Base-by-base conservation (phyloP, 192 early-diverging fungal species). In the Backusella circina region DNA sequence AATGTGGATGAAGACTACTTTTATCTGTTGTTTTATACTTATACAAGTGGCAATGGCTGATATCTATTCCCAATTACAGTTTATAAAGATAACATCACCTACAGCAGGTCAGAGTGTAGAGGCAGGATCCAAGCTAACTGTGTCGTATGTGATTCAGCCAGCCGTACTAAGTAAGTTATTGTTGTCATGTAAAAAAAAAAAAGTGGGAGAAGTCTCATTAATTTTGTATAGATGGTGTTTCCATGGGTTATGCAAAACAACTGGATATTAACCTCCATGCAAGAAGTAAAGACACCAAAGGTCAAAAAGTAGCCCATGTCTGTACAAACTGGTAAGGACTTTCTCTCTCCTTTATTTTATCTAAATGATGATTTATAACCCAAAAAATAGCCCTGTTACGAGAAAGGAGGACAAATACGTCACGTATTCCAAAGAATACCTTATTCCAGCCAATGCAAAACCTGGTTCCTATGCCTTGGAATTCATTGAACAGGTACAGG, bases 381-480 rank as follows among this genome's bases (percentile, higher is more conserved):
- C 23, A 38, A 8, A 37, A 26, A 64, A n/a, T 16, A 54, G 79
- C 28, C 79, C 79, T 65, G 75, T 77, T 31, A 44, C 72, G 16
- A 72, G 75, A 41, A 38, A 67, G 23, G 57, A 73, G 7, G 23
- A 23, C 33, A 73, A 77, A 38, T 81, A 74, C 51, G 71, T 77
- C 1, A 75, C 75, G 7, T 66, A 81, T 30, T 73, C n/a, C 26
- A 73, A 61, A 9, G 26, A 31, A 13, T 81, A 75, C 72, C 50
- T 35, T 47, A 51, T 81, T 65, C 79, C 79, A 21, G 41, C 30
- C 5, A 54, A 65, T 39, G 44, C 67, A 9, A 77, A 77, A 13
- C 79, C 79, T 65, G 79, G 79, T 10, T 81, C 79, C 31, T 81
- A 81, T 54, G 79, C 79, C 5, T 12, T 81, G 32, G 75, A 81